Evolutionary conservation across 495 filamentous ascomycete genomes (phyloP).

Genomic region (Penicillium maclennaniae): DNA sequence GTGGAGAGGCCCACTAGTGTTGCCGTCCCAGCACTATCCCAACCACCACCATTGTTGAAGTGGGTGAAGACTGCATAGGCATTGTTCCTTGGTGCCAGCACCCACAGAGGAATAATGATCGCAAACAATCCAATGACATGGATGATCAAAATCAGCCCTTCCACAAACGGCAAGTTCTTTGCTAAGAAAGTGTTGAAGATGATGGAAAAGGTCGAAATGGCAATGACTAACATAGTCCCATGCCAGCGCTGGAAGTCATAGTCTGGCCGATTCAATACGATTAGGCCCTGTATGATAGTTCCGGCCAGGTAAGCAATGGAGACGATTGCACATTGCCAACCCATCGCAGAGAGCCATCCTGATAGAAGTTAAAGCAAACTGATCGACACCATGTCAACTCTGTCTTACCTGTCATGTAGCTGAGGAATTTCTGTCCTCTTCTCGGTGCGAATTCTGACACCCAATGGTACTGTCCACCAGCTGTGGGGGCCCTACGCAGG

Average conservation of each 20-base stretch:
- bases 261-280: constrained; percentile 48
- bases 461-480: constrained; percentile 56
- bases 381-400: background rate
- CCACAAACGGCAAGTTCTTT: constrained; percentile 51
- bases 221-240: constrained; percentile 55
- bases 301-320: constrained; percentile 51
- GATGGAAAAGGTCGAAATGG: constrained; percentile 45
- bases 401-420: constrained; percentile 52
- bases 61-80: constrained; percentile 49
- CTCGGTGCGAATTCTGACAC: constrained; percentile 56
- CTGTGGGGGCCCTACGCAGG: constrained; percentile 39
- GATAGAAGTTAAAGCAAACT: background rate
- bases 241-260: constrained; percentile 54
- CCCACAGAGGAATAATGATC: constrained; percentile 56
- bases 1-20: constrained; percentile 54
- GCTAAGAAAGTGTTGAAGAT: constrained; percentile 55
- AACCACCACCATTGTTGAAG: constrained; percentile 54
- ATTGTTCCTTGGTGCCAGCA: constrained; percentile 45
- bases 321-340: constrained; percentile 57
- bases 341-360: constrained; percentile 59
- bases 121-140: constrained; percentile 61
- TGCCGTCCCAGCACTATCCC: constrained; percentile 49
- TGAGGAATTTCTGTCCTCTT: constrained; percentile 52
- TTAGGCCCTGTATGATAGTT: constrained; percentile 56
- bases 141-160: constrained; percentile 55